Conservation (phyloP, 2,329 filamentous ascomycete genomes). For the Fusarium napiforme region DNA sequence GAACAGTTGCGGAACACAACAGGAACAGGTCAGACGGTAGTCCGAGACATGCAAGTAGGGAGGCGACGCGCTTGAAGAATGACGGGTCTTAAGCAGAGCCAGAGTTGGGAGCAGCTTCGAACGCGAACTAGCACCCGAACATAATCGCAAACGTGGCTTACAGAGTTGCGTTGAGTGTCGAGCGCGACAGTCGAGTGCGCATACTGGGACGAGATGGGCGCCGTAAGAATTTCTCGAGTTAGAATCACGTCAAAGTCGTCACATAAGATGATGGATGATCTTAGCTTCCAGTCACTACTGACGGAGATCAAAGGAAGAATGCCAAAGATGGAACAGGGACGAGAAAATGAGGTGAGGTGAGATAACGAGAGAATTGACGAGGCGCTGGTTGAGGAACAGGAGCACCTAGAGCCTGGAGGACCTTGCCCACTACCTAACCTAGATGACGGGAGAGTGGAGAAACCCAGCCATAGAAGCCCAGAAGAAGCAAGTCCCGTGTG, state of each 20-base stretch:
- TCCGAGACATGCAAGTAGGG: conserved; percentile 41
- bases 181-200: conserved; percentile 33
- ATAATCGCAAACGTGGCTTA: conserved; percentile 36
- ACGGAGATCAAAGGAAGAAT: conserved; percentile 1
- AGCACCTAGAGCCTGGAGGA: not conserved
- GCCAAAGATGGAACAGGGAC: conserved; percentile 9
- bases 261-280: not conserved
- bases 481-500: conserved; percentile 30
- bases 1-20: conserved; percentile 35
- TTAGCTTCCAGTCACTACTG: not conserved
- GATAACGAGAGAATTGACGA: conserved; percentile 24
- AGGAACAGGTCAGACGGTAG: conserved; percentile 29
- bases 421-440: not conserved
- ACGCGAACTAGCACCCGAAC: conserved; percentile 34
- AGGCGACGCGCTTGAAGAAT: conserved; percentile 28
- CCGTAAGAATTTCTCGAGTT: conserved; percentile 8
- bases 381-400: conserved; percentile 20
- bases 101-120: conserved; percentile 27
- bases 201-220: conserved; percentile 34
- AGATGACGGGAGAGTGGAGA: conserved; percentile 41
- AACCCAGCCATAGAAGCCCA: conserved; percentile 27
- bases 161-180: conserved; percentile 31
- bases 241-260: conserved; percentile 5
- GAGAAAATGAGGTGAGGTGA: conserved; percentile 14
- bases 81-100: conserved; percentile 23